A percentile compares a stretch with the other conserved stretches of the same genome.
Evolutionary conservation across 768 basidiomycete genomes (phyloP).

Genomic region (Phylloporus sp.): DNA sequence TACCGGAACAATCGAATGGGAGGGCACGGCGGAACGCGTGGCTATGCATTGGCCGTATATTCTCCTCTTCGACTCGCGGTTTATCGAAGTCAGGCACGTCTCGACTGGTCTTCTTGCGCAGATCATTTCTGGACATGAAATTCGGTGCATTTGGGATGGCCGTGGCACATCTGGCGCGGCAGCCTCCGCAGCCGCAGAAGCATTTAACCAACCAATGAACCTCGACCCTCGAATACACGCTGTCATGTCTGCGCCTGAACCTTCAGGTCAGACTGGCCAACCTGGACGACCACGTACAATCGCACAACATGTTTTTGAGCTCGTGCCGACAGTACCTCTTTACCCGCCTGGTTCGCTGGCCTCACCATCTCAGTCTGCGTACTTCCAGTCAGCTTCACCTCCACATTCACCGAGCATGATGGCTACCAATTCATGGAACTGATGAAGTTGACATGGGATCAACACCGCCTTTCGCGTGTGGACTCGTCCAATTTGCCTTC

Average conservation of each 20-base stretch:
- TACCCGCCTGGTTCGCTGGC: slow-evolving; percentile 43
- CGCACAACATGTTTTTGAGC: slow-evolving; percentile 73
- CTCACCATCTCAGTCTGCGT: slow-evolving; percentile 50
- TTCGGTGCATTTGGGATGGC: slow-evolving; percentile 90
- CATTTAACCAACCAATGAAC: slow-evolving; percentile 40
- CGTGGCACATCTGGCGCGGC: slow-evolving; percentile 40
- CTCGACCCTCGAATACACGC: slow-evolving; percentile 86
- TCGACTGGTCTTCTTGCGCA: slow-evolving; percentile 76
- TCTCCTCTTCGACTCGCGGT: slow-evolving; percentile 81
- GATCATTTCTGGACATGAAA: slow-evolving; percentile 76
- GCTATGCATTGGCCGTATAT: slow-evolving; percentile 89
- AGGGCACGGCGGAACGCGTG: slow-evolving; percentile 84
- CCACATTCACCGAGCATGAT: slow-evolving; percentile 51
- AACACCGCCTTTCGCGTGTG: not conserved
- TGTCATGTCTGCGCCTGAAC: slow-evolving; percentile 64
- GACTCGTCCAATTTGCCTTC: not conserved
- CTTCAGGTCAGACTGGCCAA: slow-evolving; percentile 36
- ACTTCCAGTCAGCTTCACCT: slow-evolving; percentile 53
- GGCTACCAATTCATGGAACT: slow-evolving; percentile 25
- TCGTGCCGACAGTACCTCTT: slow-evolving; percentile 46
- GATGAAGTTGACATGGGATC: not conserved
- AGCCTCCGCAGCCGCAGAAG: slow-evolving; percentile 29
- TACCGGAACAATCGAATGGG: slow-evolving; percentile 84
- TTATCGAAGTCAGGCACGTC: slow-evolving; percentile 87
- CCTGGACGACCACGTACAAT: slow-evolving; percentile 44